Conservation (phyloP, 345 rosid genomes). For the Sonneratia caseolaris region DNA sequence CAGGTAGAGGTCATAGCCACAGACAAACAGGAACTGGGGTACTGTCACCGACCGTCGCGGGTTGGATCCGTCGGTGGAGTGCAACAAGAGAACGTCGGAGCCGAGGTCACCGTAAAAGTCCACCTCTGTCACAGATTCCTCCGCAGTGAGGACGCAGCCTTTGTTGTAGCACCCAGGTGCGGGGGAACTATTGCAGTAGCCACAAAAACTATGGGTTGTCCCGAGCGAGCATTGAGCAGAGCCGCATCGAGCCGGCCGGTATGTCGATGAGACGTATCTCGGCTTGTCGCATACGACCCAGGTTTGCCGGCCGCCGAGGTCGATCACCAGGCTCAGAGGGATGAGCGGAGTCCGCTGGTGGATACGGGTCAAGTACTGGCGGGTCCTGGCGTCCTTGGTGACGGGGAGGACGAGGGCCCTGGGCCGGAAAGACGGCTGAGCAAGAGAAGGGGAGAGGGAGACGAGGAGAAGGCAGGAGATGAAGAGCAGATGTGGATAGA, state of each 20-base stretch:
- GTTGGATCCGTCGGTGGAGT: slow-evolving; percentile 28
- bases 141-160: slow-evolving; percentile 28
- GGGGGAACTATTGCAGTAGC: slow-evolving; percentile 1
- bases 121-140: slow-evolving; percentile 15
- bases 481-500: background rate
- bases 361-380: slow-evolving; percentile 25
- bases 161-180: slow-evolving; percentile 47
- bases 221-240: slow-evolving; percentile 35
- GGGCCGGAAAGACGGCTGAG: slow-evolving; percentile 25
- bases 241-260: slow-evolving; percentile 21
- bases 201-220: background rate
- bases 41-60: slow-evolving; percentile 26
- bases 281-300: slow-evolving; percentile 40
- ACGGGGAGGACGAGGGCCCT: slow-evolving; percentile 32
- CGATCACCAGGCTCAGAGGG: slow-evolving; percentile 23
- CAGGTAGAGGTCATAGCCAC: slow-evolving; percentile 16
- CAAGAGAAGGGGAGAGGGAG: background rate
- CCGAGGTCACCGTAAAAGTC: slow-evolving; percentile 29
- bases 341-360: slow-evolving; percentile 30
- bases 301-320: slow-evolving; percentile 33
- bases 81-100: slow-evolving; percentile 24
- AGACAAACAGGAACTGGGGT: slow-evolving; percentile 22
- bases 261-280: slow-evolving; percentile 35
- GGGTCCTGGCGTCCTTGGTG: slow-evolving; percentile 25
- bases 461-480: background rate